Evolutionary conservation across 345 rosid species (phyloP).

Genomic region (Citrus mangshanensis): DNA sequence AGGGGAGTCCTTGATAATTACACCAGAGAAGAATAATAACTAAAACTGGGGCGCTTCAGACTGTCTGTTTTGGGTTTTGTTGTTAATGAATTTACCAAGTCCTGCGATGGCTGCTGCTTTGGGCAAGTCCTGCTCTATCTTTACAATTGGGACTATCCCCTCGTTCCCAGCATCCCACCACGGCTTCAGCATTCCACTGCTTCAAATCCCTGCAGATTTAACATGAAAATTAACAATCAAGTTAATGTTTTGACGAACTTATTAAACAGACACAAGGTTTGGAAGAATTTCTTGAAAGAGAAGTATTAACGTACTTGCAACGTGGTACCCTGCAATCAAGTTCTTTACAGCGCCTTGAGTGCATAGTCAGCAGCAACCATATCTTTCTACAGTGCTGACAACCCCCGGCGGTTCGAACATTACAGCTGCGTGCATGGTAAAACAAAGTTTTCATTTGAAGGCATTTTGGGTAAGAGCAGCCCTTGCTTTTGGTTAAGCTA

Average conservation of each 20-base stretch:
- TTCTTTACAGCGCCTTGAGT: constrained; percentile 34
- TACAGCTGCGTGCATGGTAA: constrained; percentile 34
- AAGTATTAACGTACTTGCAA: constrained; percentile 39
- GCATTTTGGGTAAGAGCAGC: constrained; percentile 44
- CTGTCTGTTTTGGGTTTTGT: neutral
- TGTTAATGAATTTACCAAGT: too few relatives aligned
- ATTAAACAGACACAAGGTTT: neutral
- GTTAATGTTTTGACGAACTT: neutral
- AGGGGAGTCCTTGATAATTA: neutral
- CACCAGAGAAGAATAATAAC: neutral
- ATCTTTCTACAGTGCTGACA: constrained; percentile 28
- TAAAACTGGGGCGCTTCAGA: neutral
- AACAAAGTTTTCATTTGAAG: constrained; percentile 26
- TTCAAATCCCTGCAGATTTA: constrained; percentile 23
- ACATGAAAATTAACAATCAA: neutral
- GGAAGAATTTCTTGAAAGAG: neutral
- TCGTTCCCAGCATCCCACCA: neutral
- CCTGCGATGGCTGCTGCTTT: neutral
- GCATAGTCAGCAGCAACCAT: constrained; percentile 26
- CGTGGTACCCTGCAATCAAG: constrained; percentile 31
- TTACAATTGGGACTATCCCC: neutral
- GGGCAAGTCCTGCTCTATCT: neutral
- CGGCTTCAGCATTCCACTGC: neutral
- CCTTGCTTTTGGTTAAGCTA: neutral
- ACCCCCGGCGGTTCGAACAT: constrained; percentile 15